phyloP scores from a whole-genome alignment of 768 basidiomycete genomes.

The Psilocybe azurescens region DNA sequence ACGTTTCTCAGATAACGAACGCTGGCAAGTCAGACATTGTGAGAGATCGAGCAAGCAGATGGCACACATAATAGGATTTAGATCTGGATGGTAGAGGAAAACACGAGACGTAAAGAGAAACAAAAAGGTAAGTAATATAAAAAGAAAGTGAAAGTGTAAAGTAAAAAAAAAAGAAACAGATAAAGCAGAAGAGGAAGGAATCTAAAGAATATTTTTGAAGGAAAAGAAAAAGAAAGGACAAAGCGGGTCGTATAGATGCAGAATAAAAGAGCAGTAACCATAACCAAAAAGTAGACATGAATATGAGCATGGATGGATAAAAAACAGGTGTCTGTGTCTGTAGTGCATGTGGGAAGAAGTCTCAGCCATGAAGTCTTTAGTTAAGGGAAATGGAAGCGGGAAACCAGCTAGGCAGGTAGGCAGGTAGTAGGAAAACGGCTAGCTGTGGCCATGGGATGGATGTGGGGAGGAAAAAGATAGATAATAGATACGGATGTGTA shows the following conservation, averaged over 20 bases:
- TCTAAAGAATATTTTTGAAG: too few species aligned
- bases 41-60: too few species aligned
- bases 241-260: too few species aligned
- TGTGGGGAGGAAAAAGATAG: not conserved
- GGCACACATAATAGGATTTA: not conserved
- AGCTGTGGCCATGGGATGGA: not conserved
- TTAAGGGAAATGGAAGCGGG: not conserved
- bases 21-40: too few species aligned
- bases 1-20: too few species aligned
- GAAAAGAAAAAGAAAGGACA: not conserved
- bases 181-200: not conserved
- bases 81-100: not conserved
- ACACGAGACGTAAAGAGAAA: not conserved
- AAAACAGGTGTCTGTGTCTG: not conserved
- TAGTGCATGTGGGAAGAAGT: not conserved
- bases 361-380: not conserved
- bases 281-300: too few species aligned
- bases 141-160: not conserved
- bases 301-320: too few species aligned
- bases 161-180: not conserved
- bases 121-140: not conserved
- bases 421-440: not conserved
- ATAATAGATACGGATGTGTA: constrained; percentile 12
- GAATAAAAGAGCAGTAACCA: too few species aligned
- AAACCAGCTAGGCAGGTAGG: not conserved